Conservation (phyloP, 2,329 filamentous ascomycete species). For the Exophiala sp. region DNA sequence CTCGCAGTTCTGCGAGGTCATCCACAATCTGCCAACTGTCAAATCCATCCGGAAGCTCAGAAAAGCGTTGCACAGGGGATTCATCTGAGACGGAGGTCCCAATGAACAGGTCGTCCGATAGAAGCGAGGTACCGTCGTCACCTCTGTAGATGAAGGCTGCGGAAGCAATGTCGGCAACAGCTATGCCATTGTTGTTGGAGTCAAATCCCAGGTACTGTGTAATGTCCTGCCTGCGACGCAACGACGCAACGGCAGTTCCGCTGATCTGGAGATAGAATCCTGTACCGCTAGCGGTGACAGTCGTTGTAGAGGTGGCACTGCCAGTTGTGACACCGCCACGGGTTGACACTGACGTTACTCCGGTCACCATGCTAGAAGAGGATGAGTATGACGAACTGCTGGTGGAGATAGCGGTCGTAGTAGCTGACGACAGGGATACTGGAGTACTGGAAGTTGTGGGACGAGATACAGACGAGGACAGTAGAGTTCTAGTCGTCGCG, state of each 20-base stretch:
- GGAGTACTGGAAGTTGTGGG: background rate
- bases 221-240: background rate
- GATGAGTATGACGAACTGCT: background rate
- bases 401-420: background rate
- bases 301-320: background rate
- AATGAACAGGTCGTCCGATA: slow-evolving; percentile 5
- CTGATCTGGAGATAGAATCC: slow-evolving; percentile 6
- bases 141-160: slow-evolving; percentile 8
- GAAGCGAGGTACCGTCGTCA: slow-evolving; percentile 5
- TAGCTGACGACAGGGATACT: background rate
- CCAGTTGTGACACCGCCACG: background rate
- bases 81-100: background rate
- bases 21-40: background rate
- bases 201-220: slow-evolving; percentile 2
- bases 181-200: background rate
- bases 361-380: background rate
- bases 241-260: background rate
- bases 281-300: background rate
- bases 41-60: background rate
- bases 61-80: slow-evolving; percentile 5
- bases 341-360: background rate
- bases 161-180: background rate
- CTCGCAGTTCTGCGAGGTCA: background rate
- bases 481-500: background rate
- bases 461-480: background rate